A percentile compares a stretch with the other conserved stretches of the same genome.
phyloP scores from a whole-genome alignment of 495 filamentous ascomycete species.

The Xylaria telfairii region DNA sequence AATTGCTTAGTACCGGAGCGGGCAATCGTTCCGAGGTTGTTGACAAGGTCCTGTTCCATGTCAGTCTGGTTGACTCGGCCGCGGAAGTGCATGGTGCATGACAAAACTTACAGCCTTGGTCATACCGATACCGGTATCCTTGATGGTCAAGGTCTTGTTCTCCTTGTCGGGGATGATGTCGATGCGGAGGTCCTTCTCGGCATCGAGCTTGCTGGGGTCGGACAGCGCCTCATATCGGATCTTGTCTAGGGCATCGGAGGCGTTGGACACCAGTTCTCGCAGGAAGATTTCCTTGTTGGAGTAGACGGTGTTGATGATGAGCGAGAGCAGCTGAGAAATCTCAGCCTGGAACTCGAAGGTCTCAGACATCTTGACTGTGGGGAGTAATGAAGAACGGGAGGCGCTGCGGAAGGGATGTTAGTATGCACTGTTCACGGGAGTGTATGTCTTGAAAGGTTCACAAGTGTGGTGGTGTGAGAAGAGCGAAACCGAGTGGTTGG shows the following conservation, averaged over 20 bases:
- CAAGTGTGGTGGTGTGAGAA: neutral
- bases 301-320: slow-evolving; percentile 99
- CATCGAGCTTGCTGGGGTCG: slow-evolving; percentile 94
- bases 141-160: slow-evolving; percentile 95
- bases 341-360: slow-evolving; percentile 99
- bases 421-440: neutral
- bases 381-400: neutral
- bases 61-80: slow-evolving; percentile 31
- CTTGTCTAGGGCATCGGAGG: slow-evolving; percentile 98
- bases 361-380: slow-evolving; percentile 76
- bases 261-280: slow-evolving; percentile 96
- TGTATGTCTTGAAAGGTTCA: neutral
- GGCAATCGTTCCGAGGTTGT: slow-evolving; percentile 99
- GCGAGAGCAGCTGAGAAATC: slow-evolving; percentile 98
- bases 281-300: slow-evolving; percentile 99
- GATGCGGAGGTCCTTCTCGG: slow-evolving; percentile 95
- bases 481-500: neutral
- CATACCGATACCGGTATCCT: slow-evolving; percentile 99
- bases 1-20: slow-evolving; percentile 99
- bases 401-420: neutral
- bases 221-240: slow-evolving; percentile 98
- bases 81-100: neutral
- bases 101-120: slow-evolving; percentile 89
- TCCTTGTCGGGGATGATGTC: slow-evolving; percentile 97
- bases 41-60: slow-evolving; percentile 80